A percentile compares a stretch with the other conserved stretches of the same genome.
These are phyloP conservation scores for Chalciporus piperatus DNA, from an alignment of 768 basidiomycete genomes.

Conservation along the genomic window DNA sequence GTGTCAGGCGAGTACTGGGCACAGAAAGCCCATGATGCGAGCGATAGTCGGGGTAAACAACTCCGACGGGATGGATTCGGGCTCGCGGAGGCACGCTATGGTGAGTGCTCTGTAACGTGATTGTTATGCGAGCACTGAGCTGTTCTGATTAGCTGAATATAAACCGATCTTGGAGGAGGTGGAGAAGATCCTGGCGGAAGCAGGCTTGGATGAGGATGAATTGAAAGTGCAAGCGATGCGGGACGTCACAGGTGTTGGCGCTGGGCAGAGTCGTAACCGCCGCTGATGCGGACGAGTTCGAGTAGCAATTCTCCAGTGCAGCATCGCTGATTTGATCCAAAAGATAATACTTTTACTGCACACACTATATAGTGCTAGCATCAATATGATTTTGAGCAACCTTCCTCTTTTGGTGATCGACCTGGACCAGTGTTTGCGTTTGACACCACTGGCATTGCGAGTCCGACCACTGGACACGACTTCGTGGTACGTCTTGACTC, in stretches of 20 bases:
- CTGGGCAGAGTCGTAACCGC: constrained; percentile 53
- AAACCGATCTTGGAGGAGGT: constrained; percentile 82
- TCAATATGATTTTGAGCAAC: too few species aligned
- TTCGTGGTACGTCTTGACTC: neutral
- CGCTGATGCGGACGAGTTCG: constrained; percentile 19
- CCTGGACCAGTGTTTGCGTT: neutral
- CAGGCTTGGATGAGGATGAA: constrained; percentile 82
- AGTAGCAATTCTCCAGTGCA: too few species aligned
- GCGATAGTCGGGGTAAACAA: constrained; percentile 72
- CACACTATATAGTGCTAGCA: too few species aligned
- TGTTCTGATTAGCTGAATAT: constrained; percentile 53
- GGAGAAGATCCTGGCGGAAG: constrained; percentile 78
- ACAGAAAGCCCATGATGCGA: constrained; percentile 57
- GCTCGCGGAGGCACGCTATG: constrained; percentile 70
- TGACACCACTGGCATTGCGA: neutral
- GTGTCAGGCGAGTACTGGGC: constrained; percentile 76
- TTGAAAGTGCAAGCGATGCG: constrained; percentile 59
- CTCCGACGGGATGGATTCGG: constrained; percentile 76
- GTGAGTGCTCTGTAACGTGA: constrained; percentile 38
- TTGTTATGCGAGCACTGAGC: neutral
- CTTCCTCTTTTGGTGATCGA: neutral
- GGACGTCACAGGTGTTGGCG: constrained; percentile 32
- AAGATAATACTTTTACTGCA: too few species aligned
- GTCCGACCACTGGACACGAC: neutral
- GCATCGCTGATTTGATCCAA: too few species aligned